Conservation (phyloP, 2,329 filamentous ascomycete genomes). For the Pyricularia grisea region DNA sequence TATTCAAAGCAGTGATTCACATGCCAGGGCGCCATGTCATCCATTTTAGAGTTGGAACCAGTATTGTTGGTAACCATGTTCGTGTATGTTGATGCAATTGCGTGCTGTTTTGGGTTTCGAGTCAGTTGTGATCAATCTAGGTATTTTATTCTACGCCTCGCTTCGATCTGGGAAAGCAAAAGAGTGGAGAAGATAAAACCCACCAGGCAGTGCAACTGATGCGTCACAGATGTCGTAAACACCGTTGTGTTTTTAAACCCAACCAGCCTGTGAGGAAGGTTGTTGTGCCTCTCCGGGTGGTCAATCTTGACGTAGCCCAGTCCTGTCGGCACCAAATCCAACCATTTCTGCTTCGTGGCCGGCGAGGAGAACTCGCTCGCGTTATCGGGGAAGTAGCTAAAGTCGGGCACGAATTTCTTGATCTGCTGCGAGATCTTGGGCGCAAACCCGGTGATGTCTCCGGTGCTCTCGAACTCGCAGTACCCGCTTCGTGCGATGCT, state of each 20-base stretch:
- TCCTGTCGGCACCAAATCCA: slow-evolving; percentile 27
- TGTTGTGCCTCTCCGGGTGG: slow-evolving; percentile 21
- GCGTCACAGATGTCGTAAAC: slow-evolving; percentile 32
- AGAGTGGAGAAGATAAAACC: not conserved
- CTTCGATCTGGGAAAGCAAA: not conserved
- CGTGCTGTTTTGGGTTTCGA: slow-evolving; percentile 13
- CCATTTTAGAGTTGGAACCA: slow-evolving; percentile 10
- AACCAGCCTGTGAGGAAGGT: slow-evolving; percentile 24
- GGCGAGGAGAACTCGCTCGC: slow-evolving; percentile 28
- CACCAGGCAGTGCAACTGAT: slow-evolving; percentile 33
- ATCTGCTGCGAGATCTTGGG: slow-evolving; percentile 28
- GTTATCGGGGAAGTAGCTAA: slow-evolving; percentile 26
- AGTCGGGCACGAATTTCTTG: slow-evolving; percentile 25
- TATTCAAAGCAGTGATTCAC: slow-evolving; percentile 15
- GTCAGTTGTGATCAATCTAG: too few species aligned
- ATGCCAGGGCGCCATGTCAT: slow-evolving; percentile 21
- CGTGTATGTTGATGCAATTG: slow-evolving; percentile 24
- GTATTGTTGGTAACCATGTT: slow-evolving; percentile 15
- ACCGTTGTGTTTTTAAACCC: slow-evolving; percentile 22
- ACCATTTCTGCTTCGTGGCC: slow-evolving; percentile 22
- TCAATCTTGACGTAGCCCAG: slow-evolving; percentile 29
- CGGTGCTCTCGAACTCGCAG: slow-evolving; percentile 20
- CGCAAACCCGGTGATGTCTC: slow-evolving; percentile 30
- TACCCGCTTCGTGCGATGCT: not conserved
- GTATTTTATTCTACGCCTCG: too few species aligned